phyloP scores from a whole-genome alignment of 257 asterid species.

The Solanum tacnaense region DNA sequence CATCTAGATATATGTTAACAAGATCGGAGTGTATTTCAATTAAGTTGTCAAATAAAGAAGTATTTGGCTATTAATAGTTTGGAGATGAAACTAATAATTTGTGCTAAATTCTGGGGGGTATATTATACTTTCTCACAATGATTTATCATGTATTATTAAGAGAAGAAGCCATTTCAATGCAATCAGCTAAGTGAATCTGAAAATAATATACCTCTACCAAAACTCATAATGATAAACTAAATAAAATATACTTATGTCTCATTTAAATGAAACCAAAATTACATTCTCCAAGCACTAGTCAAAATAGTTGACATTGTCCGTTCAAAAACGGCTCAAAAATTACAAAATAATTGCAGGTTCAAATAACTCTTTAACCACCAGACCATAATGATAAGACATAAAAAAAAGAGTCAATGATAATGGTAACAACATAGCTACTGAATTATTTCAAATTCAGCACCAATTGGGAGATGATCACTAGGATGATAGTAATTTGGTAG shows the following conservation, averaged over 20 bases:
- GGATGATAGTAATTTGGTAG: constrained; percentile 86
- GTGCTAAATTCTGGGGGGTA: fast-evolving
- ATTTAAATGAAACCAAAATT: background rate
- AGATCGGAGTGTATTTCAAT: too few relatives aligned
- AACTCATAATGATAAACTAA: background rate
- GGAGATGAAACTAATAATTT: too few relatives aligned
- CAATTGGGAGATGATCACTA: constrained; percentile 91
- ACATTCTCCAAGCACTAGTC: background rate
- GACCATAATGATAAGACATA: background rate
- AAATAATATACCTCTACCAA: background rate
- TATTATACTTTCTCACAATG: too few relatives aligned
- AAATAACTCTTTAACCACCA: background rate
- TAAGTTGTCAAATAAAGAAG: too few relatives aligned
- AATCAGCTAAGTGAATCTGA: background rate
- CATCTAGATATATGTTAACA: background rate
- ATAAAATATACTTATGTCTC: background rate
- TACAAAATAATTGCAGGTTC: background rate
- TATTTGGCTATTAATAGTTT: fast-evolving
- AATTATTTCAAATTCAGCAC: constrained; percentile 75
- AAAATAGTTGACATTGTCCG: background rate
- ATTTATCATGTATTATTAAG: background rate
- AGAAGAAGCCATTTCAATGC: background rate
- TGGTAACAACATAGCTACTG: background rate
- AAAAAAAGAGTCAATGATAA: background rate
- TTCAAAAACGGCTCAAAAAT: background rate